These are phyloP conservation scores for Dichomitus squalens DNA, from an alignment of 1,284 basidiomycete genomes.

Conservation along the genomic window DNA sequence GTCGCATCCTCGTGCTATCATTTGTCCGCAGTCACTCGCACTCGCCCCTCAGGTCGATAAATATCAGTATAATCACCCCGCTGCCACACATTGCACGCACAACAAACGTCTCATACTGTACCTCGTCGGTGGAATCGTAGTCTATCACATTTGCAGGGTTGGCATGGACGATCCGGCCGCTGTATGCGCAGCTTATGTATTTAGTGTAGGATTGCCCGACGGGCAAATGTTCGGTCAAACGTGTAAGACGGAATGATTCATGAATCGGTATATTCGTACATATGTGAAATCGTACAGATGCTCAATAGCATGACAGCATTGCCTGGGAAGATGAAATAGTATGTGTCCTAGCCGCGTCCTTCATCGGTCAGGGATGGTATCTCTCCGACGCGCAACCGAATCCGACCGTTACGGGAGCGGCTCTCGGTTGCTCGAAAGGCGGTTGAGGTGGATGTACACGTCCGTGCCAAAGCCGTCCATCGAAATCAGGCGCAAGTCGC, in stretches of 20 bases:
- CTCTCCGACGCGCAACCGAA: too few species aligned
- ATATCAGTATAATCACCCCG: too few species aligned
- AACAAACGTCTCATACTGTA: too few species aligned
- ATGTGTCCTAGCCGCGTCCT: background rate
- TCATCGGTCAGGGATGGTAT: background rate
- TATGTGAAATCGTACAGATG: background rate
- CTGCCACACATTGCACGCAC: too few species aligned
- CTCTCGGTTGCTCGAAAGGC: slow-evolving; percentile 81
- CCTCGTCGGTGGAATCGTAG: too few species aligned
- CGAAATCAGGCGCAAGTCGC: slow-evolving; percentile 93
- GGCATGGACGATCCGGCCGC: too few species aligned
- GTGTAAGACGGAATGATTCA: background rate
- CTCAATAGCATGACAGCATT: slow-evolving; percentile 1
- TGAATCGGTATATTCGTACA: slow-evolving; percentile 18
- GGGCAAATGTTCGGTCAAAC: background rate
- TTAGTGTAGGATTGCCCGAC: background rate
- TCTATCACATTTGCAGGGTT: too few species aligned
- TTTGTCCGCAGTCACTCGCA: background rate
- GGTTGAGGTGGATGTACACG: slow-evolving; percentile 89
- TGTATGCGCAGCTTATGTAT: too few species aligned
- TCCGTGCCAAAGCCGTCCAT: slow-evolving; percentile 98
- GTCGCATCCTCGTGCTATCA: slow-evolving; percentile 4
- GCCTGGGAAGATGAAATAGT: slow-evolving; percentile 4
- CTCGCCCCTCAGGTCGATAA: background rate
- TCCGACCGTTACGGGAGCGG: slow-evolving; percentile 70